phyloP scores from a whole-genome alignment of 164 flowering plant genomes.

The Vitis rupestris region DNA sequence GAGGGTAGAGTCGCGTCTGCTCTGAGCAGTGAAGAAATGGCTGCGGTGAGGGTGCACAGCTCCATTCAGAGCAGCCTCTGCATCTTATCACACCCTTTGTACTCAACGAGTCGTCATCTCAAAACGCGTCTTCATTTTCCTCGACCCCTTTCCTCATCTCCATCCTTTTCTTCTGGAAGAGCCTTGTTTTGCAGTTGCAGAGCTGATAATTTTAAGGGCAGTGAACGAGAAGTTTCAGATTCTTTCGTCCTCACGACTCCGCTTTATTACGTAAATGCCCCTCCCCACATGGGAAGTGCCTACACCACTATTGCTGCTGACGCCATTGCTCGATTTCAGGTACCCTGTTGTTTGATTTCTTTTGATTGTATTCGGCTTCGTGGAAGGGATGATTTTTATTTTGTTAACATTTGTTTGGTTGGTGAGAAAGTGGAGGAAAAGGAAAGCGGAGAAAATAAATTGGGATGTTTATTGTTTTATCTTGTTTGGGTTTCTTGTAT shows the following conservation, averaged over 20 bases:
- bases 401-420: not conserved
- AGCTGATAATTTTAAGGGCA: not conserved
- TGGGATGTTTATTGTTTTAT: no score
- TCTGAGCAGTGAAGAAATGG: slow-evolving; percentile 25
- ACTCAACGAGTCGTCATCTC: slow-evolving; percentile 22
- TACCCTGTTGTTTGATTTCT: slow-evolving; percentile 3
- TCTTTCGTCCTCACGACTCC: slow-evolving; percentile 92
- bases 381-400: not conserved
- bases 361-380: not conserved
- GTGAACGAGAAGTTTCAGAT: slow-evolving; percentile 19
- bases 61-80: slow-evolving; percentile 42
- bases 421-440: not conserved
- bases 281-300: slow-evolving; percentile 99
- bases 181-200: slow-evolving; percentile 34
- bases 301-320: slow-evolving; percentile 99
- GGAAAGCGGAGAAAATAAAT: no score
- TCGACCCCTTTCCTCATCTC: slow-evolving; percentile 10
- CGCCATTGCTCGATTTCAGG: slow-evolving; percentile 95
- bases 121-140: slow-evolving; percentile 27
- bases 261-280: slow-evolving; percentile 96
- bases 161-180: slow-evolving; percentile 11
- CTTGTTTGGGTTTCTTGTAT: no score
- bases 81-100: slow-evolving; percentile 33
- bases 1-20: no score
- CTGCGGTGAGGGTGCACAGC: slow-evolving; percentile 38